phyloP scores from a whole-genome alignment of 331 rosid species.

The Telfairia occidentalis region DNA sequence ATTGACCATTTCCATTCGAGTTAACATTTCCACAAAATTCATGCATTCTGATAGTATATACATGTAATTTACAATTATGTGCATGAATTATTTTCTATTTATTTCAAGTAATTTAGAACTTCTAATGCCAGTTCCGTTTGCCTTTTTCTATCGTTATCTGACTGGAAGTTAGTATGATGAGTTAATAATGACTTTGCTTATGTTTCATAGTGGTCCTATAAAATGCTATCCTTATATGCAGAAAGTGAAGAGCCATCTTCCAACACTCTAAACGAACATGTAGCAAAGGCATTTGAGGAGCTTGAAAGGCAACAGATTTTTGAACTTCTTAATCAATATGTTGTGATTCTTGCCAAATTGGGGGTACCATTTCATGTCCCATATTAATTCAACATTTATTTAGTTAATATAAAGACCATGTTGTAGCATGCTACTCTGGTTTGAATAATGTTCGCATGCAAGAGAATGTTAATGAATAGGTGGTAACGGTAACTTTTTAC shows the following conservation, averaged over 20 bases:
- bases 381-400: not conserved
- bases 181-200: not conserved
- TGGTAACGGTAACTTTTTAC: not conserved
- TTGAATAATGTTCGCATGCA: not conserved
- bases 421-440: not conserved
- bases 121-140: not conserved
- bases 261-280: constrained; percentile 18
- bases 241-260: constrained; percentile 24
- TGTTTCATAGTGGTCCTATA: not conserved
- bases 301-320: constrained; percentile 24
- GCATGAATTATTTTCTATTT: not conserved
- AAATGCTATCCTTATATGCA: constrained; percentile 16
- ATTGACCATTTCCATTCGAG: not conserved
- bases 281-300: constrained; percentile 22
- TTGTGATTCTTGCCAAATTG: constrained; percentile 29
- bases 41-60: not conserved
- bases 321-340: constrained; percentile 48
- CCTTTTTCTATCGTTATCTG: not conserved
- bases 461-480: not conserved
- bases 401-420: not conserved
- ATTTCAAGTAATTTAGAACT: not conserved
- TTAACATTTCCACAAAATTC: not conserved
- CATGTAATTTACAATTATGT: not conserved
- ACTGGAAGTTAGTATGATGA: not conserved
- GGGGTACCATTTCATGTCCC: constrained; percentile 38